Percentiles rank a stretch among this genome's conserved stretches.
These are phyloP conservation scores for Trichocomaceae sp. DNA, from an alignment of 2,329 filamentous ascomycete species.

Conservation along the genomic window DNA sequence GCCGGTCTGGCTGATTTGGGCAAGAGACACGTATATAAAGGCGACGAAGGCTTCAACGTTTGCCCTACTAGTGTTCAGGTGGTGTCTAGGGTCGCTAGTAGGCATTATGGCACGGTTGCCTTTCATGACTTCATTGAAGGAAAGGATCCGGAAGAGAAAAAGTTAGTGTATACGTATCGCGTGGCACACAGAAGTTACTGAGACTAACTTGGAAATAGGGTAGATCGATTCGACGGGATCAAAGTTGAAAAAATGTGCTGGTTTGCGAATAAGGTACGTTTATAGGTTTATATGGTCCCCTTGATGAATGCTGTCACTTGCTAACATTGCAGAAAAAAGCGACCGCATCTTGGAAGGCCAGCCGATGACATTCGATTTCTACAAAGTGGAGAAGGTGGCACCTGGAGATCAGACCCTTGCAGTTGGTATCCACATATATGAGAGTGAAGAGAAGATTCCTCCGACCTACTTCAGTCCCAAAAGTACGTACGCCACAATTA, in stretches of 20 bases:
- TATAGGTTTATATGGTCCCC: neutral
- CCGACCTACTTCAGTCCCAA: neutral
- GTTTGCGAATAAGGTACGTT: neutral
- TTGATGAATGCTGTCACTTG: neutral
- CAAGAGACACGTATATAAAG: neutral
- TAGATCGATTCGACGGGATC: neutral
- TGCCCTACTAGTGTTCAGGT: neutral
- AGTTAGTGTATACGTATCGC: neutral
- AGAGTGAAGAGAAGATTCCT: neutral
- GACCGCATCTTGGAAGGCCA: neutral
- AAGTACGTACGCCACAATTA: neutral
- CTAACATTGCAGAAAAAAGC: neutral
- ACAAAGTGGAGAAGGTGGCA: neutral
- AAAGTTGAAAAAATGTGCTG: neutral
- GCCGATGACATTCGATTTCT: neutral
- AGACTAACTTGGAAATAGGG: neutral
- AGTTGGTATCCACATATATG: neutral
- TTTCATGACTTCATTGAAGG: neutral
- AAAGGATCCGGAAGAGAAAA: neutral
- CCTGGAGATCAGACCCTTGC: neutral
- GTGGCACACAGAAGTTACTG: neutral
- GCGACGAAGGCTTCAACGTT: neutral
- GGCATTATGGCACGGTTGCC: neutral
- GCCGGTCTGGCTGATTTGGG: neutral
- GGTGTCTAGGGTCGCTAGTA: neutral